Evolutionary conservation across 176 grass and related monocot species (phyloP).

Genomic region (Aegilops longissima): DNA sequence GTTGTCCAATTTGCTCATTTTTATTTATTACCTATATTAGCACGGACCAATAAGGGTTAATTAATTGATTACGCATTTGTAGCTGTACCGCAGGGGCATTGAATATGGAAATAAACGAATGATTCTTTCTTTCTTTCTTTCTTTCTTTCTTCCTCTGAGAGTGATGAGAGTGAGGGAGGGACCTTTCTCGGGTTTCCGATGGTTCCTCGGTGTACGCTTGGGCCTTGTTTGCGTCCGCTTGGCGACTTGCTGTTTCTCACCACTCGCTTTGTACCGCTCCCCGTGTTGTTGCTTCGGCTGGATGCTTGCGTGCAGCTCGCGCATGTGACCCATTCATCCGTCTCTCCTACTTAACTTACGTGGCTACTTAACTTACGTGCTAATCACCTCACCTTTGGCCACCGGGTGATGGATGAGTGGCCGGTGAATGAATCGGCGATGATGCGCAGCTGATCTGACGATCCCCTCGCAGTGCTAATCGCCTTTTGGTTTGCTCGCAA

Average conservation of each 20-base stretch:
- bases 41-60: constrained; percentile 3
- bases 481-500: neutral
- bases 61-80: neutral
- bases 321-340: neutral
- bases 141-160: no score
- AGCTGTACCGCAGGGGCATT: constrained; percentile 33
- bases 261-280: constrained; percentile 46
- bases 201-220: constrained; percentile 31
- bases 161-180: no score
- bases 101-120: constrained; percentile 32
- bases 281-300: constrained; percentile 41
- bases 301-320: constrained; percentile 37
- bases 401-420: neutral
- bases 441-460: neutral
- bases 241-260: constrained; percentile 38
- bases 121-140: neutral
- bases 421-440: neutral
- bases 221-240: constrained; percentile 35
- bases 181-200: neutral
- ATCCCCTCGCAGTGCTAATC: no score
- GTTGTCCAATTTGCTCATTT: neutral
- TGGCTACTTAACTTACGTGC: neutral
- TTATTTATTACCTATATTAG: neutral
- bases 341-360: neutral
- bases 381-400: neutral